Percentiles rank a stretch among this genome's conserved stretches.
phyloP scores from a whole-genome alignment of 805 yeast genomes.

The Saturnispora gosingensis region DNA sequence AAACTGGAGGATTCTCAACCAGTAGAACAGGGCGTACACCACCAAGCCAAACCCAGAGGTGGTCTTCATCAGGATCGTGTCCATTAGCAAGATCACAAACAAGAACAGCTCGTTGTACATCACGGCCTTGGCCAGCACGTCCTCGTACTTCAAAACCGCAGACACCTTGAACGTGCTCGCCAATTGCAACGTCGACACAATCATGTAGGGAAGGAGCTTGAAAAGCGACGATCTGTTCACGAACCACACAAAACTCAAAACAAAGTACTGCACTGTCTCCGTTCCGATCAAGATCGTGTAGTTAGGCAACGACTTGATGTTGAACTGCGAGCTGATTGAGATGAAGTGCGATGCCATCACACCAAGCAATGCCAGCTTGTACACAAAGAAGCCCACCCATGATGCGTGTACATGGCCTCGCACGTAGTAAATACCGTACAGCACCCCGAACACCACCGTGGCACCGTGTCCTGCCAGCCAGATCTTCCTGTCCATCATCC shows the following conservation, averaged over 20 bases:
- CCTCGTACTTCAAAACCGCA: constrained; percentile 32
- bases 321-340: constrained; percentile 51
- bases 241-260: constrained; percentile 50
- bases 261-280: constrained; percentile 64
- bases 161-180: constrained; percentile 32
- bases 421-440: constrained; percentile 29
- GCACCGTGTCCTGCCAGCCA: constrained; percentile 53
- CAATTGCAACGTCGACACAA: constrained; percentile 52
- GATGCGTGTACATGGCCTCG: constrained; percentile 29
- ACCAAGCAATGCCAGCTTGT: constrained; percentile 50
- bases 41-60: constrained; percentile 62
- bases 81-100: constrained; percentile 42
- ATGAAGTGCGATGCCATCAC: constrained; percentile 42
- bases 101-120: constrained; percentile 55
- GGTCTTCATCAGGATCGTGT: constrained; percentile 55
- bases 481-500: constrained; percentile 27
- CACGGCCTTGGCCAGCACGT: constrained; percentile 35
- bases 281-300: constrained; percentile 57
- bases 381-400: constrained; percentile 41
- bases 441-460: constrained; percentile 36
- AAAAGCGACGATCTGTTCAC: constrained; percentile 55
- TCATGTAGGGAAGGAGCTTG: constrained; percentile 52
- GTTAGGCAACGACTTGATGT: constrained; percentile 47
- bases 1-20: constrained; percentile 59
- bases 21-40: constrained; percentile 49